Percentiles rank a stretch among this genome's conserved stretches.
phyloP scores from a whole-genome alignment of 768 basidiomycete species.

The Mycena epipterygia region DNA sequence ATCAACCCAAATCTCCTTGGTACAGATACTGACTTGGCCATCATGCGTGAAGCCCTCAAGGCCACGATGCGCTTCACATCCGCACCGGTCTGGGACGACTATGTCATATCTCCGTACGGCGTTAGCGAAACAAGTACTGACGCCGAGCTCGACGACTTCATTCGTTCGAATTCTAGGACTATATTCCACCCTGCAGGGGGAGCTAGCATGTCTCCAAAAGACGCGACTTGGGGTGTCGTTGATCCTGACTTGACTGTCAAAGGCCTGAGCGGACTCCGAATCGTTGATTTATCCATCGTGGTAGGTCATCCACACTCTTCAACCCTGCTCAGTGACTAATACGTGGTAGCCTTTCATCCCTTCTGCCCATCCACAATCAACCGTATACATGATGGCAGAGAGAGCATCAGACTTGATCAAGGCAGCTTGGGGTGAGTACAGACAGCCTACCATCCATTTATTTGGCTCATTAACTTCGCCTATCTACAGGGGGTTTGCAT shows the following conservation, averaged over 20 bases:
- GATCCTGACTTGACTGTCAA: constrained; percentile 52
- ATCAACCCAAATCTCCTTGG: no score
- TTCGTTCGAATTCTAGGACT: constrained; percentile 12
- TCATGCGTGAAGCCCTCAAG: no score
- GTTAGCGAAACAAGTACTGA: constrained; percentile 20
- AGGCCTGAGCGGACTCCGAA: constrained; percentile 48
- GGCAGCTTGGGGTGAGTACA: constrained; percentile 5
- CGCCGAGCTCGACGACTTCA: constrained; percentile 34
- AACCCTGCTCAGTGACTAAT: not conserved
- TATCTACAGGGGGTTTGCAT: no score
- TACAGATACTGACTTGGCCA: no score
- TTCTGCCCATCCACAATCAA: constrained; percentile 38
- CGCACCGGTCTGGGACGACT: constrained; percentile 37
- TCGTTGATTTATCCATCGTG: constrained; percentile 54
- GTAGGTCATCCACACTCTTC: constrained; percentile 37
- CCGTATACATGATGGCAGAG: constrained; percentile 42
- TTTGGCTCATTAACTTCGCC: no score
- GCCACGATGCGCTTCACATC: constrained; percentile 39
- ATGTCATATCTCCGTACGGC: constrained; percentile 29
- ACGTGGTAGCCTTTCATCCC: constrained; percentile 38
- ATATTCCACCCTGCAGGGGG: constrained; percentile 34
- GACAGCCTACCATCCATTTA: no score
- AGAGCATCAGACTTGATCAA: constrained; percentile 44
- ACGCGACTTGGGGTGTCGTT: constrained; percentile 45
- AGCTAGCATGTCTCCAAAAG: constrained; percentile 45